Base-by-base conservation (phyloP, 441 rosid genomes). In the Gossypium aridum region DNA sequence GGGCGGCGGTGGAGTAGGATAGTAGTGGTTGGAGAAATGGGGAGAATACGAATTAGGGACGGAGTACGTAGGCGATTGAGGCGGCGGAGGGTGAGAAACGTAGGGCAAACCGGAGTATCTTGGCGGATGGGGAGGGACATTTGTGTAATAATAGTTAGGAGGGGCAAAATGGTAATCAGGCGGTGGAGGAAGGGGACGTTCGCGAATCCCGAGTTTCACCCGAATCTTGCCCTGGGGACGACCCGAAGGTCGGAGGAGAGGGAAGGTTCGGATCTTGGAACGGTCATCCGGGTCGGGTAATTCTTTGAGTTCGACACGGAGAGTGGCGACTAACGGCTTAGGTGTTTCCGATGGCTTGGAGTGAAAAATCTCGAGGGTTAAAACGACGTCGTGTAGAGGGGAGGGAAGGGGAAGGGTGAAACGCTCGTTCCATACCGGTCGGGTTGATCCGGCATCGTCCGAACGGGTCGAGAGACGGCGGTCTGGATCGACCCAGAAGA, bases 211-310 rank as follows among this genome's bases (percentile, higher is more conserved):
- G 3, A 84, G 51, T 70, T 84, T 84, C 62, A 86, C 26, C 19
- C 80, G 77, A 71, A 81, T 78, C 83, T 82, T 84, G 2, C 84
- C 89, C 63, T 88, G 92, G 37, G 92, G 87, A 12, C 92, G 92
- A 56, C 92, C 87, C 7, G 90, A 88, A 0, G 92, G 86, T 1
- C 90, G 90, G 72, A 7, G 64, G 34, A 85, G 77, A 59, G 80
- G 68, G 54, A 75, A 81, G 0, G 77, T 71, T 2, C 85, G 87
- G 68, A 81, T 70, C 57, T 76, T 78, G 22, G 53, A 47, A 0
- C 45, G 2, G 12, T 86, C 80, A 0, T 78, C 77, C 26, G 71
- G 72, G 57, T 80, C 85, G 56, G 72, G 10, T 5, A 88, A 74
- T 10, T 82, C 78, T 17, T 39, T 31, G 54, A 86, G 79, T 19